Base-by-base conservation (phyloP, 176 grass and related monocot genomes). In the Chloris gayana region DNA sequence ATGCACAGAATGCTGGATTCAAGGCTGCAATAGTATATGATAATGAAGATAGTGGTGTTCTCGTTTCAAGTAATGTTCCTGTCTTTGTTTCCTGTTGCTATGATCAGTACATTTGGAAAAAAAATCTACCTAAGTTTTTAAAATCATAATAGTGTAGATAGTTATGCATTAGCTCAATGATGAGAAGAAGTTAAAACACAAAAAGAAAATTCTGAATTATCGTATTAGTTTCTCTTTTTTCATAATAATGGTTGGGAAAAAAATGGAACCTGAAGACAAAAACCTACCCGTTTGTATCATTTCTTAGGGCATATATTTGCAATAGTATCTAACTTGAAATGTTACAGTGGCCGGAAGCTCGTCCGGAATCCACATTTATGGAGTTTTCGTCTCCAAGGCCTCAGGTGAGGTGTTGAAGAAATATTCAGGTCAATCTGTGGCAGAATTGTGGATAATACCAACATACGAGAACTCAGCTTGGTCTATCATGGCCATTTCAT, bases 321-420 rank as follows among this genome's bases (percentile, higher is more conserved):
- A 66, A 60, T 64, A 58, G 11, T 21, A 45, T 50, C 38, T 83
- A 58, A 87, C 62, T 69, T 73, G 11, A 33, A 80, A 74, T 25
- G 18, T 82, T 93, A 45, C 96, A 98, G 96, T 98, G 96, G 88
- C 92, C 75, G 96, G 96, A 88, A 91, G 80, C 46, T 85, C 87
- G 45, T 75, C 67, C 25, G 88, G 86, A 53, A 86, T 98, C 67
- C 77, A 84, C 82, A 93, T 95, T 85, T 88, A 85, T 84, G 88
- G 88, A 21, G 89, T 93, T 42, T 98, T 98, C 68, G 72, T 95
- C 78, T 93, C 92, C 39, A 87, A 82, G 80, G 68, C 85, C 32
- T 95, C 90, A 17, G 96, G 96, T 11, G 84, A 95, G 81, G 72
- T 75, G 42, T 49, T 98, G 31, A 80, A 67, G 59, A 89, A 86